Evolutionary conservation across 495 filamentous ascomycete species (phyloP).

Genomic region (Paragyromitra xinjiangensis): DNA sequence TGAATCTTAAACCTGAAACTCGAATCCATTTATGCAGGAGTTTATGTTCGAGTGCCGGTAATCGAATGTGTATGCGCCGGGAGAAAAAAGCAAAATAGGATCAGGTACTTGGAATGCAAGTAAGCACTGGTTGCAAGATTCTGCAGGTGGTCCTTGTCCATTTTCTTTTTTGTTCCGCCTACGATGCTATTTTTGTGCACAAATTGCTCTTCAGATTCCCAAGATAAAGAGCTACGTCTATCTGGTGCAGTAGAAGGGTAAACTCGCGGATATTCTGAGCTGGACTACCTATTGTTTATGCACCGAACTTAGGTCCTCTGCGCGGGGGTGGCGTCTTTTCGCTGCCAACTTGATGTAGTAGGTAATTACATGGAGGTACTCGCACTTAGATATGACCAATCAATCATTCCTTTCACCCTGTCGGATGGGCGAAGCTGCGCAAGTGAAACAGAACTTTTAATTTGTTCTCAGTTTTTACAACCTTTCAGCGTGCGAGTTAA

Average conservation of each 20-base stretch:
- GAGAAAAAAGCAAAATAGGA: constrained; percentile 12
- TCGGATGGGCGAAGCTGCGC: background rate
- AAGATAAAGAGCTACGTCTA: constrained; percentile 5
- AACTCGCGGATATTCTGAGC: constrained; percentile 32
- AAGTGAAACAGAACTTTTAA: background rate
- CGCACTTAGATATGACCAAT: constrained; percentile 1
- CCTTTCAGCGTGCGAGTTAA: too few species aligned
- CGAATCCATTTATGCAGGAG: constrained; percentile 32
- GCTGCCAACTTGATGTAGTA: constrained; percentile 3
- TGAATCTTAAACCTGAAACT: constrained; percentile 32
- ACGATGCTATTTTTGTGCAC: constrained; percentile 27
- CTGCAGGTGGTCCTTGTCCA: background rate
- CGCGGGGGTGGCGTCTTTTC: constrained; percentile 10
- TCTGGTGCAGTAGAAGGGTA: constrained; percentile 21
- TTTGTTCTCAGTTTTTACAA: too few species aligned
- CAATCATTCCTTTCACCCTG: constrained; percentile 11
- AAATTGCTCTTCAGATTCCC: background rate
- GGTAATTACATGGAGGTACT: background rate
- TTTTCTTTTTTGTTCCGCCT: background rate
- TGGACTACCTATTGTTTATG: constrained; percentile 12
- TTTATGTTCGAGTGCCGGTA: constrained; percentile 3
- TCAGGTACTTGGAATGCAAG: constrained; percentile 30
- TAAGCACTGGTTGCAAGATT: constrained; percentile 23
- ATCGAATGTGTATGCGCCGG: constrained; percentile 26
- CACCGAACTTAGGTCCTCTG: constrained; percentile 2